phyloP scores from a whole-genome alignment of 1,284 basidiomycete genomes.

The Chondrostereum purpureum region DNA sequence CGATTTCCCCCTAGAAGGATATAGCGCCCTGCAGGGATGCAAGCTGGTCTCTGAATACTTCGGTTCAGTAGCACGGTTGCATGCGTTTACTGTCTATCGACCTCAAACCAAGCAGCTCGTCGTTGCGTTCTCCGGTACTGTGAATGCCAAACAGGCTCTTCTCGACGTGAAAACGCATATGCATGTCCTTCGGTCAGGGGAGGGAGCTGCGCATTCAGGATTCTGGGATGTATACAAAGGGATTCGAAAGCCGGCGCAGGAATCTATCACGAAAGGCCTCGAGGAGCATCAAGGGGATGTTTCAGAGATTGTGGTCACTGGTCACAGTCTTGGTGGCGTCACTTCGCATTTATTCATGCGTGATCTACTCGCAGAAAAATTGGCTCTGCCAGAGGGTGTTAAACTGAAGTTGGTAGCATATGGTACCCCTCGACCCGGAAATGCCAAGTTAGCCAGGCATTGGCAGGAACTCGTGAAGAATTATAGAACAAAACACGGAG shows the following conservation, averaged over 20 bases:
- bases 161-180: conserved; percentile 16
- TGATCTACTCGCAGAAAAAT: conserved; percentile 32
- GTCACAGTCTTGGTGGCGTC: conserved; percentile 46
- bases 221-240: conserved; percentile 48
- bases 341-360: conserved; percentile 40
- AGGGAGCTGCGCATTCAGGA: conserved; percentile 39
- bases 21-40: conserved; percentile 29
- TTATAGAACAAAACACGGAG: conserved; percentile 30
- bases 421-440: conserved; percentile 43
- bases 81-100: conserved; percentile 37
- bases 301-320: conserved; percentile 39
- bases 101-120: conserved; percentile 36
- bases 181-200: conserved; percentile 28
- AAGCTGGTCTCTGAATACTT: conserved; percentile 29
- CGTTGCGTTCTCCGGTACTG: conserved; percentile 42
- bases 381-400: conserved; percentile 18
- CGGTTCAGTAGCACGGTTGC: conserved; percentile 34
- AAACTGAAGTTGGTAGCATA: conserved; percentile 39
- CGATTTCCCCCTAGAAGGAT: conserved; percentile 42
- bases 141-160: conserved; percentile 31
- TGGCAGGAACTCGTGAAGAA: conserved; percentile 31
- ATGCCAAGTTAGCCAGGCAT: conserved; percentile 31
- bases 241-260: conserved; percentile 24
- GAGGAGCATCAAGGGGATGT: conserved; percentile 22
- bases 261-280: conserved; percentile 25